Evolutionary conservation across 2,329 filamentous ascomycete species (phyloP), one percentile per base, ranked within the genome.

Genomic region (Aureobasidium sp.): DNA sequence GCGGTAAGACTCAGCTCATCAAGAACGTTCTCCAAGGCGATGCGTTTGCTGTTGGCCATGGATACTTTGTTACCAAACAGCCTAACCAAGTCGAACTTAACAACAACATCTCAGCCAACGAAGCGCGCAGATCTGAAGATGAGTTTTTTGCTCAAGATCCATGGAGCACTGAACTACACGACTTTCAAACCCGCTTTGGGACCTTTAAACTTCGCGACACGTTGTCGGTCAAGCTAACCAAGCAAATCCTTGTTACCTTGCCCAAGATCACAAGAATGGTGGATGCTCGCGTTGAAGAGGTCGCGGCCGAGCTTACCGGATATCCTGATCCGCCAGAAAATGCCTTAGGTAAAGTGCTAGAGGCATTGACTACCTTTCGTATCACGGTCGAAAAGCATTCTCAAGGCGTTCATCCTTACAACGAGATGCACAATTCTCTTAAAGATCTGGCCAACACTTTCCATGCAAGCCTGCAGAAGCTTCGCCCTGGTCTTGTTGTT

Each of bases 41-140:
- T 1, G 81, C 82, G 1, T 90, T 89, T 63, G 69, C 71, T 0
- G 82, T 92, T 0, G 87, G 86, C 0, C 80, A 89, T n/a, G 89
- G 88, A 0, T 96, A 93, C 69, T 95, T 87, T 9, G 90, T 92
- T 0, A 89, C 87, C 0, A 84, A 87, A 1, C 86, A 87, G 3
- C 81, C 83, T 75, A 76, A 75, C 0, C 79, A 84, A 55, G 75
- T 79, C 0, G 75, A 87, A 0, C 74, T 82, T 0, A 70, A 81
- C 14, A 65, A 72, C 0, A 66, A 71, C 0, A 69, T 82, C 0
- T 75, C 75, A 1, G 79, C 85, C 61, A 60, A 68, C 0, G 67
- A 76, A 6, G 84, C 84, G 0, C 76, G 83, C 0, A 17, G 66
- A 0, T 72, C 78, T 9, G 85, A 87, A 66, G 64, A 71, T 0